Conservation (phyloP, 208 protist genomes). For the Porcisia hertigi region DNA sequence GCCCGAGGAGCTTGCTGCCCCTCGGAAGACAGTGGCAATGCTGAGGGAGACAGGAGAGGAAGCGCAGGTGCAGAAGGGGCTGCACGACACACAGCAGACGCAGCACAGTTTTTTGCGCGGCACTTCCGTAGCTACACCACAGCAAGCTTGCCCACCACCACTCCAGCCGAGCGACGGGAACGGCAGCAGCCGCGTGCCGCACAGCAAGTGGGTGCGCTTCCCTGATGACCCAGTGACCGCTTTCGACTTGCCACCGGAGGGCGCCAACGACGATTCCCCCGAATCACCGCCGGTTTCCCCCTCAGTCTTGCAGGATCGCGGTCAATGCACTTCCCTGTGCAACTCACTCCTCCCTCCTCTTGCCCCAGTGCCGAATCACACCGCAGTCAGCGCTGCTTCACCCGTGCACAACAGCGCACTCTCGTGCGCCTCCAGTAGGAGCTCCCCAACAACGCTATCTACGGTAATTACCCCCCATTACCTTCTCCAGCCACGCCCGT, state of each 20-base stretch:
- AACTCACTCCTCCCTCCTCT: neutral
- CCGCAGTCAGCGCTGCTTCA: neutral
- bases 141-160: neutral
- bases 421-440: neutral
- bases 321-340: neutral
- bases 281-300: neutral
- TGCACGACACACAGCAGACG: neutral
- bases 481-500: conserved; percentile 21
- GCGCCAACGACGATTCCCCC: neutral
- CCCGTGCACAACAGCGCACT: neutral
- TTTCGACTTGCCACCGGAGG: neutral
- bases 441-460: conserved; percentile 4
- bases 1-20: neutral
- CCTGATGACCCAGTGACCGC: neutral
- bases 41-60: neutral
- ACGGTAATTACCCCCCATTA: conserved; percentile 24
- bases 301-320: neutral
- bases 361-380: neutral
- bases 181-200: neutral
- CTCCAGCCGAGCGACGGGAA: neutral
- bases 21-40: neutral
- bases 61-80: neutral
- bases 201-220: conserved; percentile 24
- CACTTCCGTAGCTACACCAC: neutral
- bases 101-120: neutral